Conservation (phyloP, 768 basidiomycete species). For the Calocybe cyanea region DNA sequence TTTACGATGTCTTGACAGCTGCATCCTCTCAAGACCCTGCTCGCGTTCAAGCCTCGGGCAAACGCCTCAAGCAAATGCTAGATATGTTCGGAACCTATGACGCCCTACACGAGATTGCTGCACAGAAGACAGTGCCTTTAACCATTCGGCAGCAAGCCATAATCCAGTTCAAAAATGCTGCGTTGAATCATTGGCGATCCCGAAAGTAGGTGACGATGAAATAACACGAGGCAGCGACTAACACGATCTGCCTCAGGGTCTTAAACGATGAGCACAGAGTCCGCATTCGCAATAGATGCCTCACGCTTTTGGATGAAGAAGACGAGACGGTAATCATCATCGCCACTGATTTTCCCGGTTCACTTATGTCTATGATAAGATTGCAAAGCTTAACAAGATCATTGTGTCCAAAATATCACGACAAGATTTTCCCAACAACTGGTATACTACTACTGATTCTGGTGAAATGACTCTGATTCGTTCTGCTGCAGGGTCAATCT, state of each 20-base stretch:
- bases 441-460: slow-evolving; percentile 40
- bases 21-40: slow-evolving; percentile 75
- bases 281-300: slow-evolving; percentile 60
- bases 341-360: not conserved
- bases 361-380: slow-evolving; percentile 38
- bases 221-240: slow-evolving; percentile 1
- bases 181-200: slow-evolving; percentile 71
- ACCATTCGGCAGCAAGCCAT: slow-evolving; percentile 75
- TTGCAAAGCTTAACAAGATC: slow-evolving; percentile 73
- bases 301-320: slow-evolving; percentile 68
- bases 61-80: slow-evolving; percentile 64
- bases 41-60: slow-evolving; percentile 44
- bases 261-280: slow-evolving; percentile 64
- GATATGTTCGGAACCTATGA: slow-evolving; percentile 70
- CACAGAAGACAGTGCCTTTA: slow-evolving; percentile 54
- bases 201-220: slow-evolving; percentile 49
- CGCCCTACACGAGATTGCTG: slow-evolving; percentile 69
- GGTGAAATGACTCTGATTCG: no score
- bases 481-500: slow-evolving; percentile 51
- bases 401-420: slow-evolving; percentile 77
- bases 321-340: slow-evolving; percentile 61
- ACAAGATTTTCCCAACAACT: slow-evolving; percentile 67
- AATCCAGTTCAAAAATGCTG: slow-evolving; percentile 86
- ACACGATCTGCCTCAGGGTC: slow-evolving; percentile 39
- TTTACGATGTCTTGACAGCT: slow-evolving; percentile 60